A percentile compares a stretch with the other conserved stretches of the same genome.
Evolutionary conservation across 2,329 filamentous ascomycete species (phyloP).

Genomic region (Colletotrichum chrysophilum): DNA sequence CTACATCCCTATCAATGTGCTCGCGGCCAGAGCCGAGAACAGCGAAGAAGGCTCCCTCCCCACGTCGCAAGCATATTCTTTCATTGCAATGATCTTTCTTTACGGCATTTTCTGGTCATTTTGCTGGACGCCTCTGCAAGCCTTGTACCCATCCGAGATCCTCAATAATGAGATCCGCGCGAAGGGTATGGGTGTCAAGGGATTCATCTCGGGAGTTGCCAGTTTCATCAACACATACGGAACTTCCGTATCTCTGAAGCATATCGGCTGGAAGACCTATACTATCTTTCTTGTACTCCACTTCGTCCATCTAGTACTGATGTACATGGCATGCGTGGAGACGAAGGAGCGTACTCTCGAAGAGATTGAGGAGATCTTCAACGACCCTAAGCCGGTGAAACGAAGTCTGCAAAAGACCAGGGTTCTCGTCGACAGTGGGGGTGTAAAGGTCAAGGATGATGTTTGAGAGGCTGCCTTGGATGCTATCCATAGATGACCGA

Average conservation of each 20-base stretch:
- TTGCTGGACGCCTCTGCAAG: conserved; percentile 50
- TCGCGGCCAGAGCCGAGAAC: conserved; percentile 27
- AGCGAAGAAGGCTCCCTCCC: not conserved
- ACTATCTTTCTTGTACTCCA: conserved; percentile 49
- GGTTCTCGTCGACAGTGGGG: conserved; percentile 12
- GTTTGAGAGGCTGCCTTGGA: no score
- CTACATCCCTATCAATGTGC: conserved; percentile 34
- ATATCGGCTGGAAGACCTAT: conserved; percentile 48
- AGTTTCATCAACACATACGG: conserved; percentile 39
- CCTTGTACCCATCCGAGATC: conserved; percentile 42
- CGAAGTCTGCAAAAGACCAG: conserved; percentile 20
- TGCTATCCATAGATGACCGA: not conserved
- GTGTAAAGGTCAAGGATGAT: not conserved
- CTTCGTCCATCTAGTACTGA: conserved; percentile 26
- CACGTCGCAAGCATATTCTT: conserved; percentile 9
- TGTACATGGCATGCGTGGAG: conserved; percentile 40
- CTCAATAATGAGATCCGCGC: conserved; percentile 37
- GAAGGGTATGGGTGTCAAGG: conserved; percentile 47
- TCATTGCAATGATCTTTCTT: conserved; percentile 44
- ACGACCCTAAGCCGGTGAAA: conserved; percentile 34
- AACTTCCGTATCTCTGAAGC: conserved; percentile 47
- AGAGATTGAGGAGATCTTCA: conserved; percentile 61
- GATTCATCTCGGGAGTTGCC: conserved; percentile 37
- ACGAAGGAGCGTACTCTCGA: conserved; percentile 60
- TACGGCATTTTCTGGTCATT: conserved; percentile 48